Evolutionary conservation across 352 stramenopile species (phyloP), one percentile per base, ranked within the genome.

Genomic region (Phytophthora macrochlamydospora): DNA sequence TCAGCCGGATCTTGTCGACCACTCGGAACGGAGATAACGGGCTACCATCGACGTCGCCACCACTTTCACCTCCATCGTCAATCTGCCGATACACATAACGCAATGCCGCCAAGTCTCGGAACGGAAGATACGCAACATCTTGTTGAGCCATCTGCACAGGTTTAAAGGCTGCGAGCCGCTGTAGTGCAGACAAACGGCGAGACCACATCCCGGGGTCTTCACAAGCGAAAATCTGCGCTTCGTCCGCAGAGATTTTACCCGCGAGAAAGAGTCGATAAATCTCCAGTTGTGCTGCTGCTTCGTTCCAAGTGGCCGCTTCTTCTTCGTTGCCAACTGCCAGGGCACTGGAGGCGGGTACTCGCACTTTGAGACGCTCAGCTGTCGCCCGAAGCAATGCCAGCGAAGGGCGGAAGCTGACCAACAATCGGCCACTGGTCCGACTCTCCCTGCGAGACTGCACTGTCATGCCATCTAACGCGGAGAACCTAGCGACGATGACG

Each of bases 1-100:
- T 90, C 12, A 94, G 67, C 0, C 81, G 84, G 59, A 93, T 92
- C 65, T 91, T 90, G 74, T 92, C 86, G 13, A 86, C 84, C 12
- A 86, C 64, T 6, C 86, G 86, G 50, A 94, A 93, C n/a, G 83
- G 81, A 30, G 79, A 83, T 9, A 69, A 63, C 38, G 50, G 61
- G 49, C 55, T 69, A 14, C 60, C 56, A 32, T 63, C 51, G 13
- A 76, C 51, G 14, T 59, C 68, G 6, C 57, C 33, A 7, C 48
- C 56, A 40, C 56, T 52, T 46, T 67, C 60, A 24, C 51, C 59
- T 7, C 58, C 68, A 28, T 71, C 75, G 44, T 91, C 86, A 48
- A 92, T 86, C 53, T 89, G 79, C 0, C 79, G 75, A 56, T 90
- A 94, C 18, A 93, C 61, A 52, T 92, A 94, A 14, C 79, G 82